phyloP scores from a whole-genome alignment of 495 filamentous ascomycete genomes.

The Penicillium chermesinum region DNA sequence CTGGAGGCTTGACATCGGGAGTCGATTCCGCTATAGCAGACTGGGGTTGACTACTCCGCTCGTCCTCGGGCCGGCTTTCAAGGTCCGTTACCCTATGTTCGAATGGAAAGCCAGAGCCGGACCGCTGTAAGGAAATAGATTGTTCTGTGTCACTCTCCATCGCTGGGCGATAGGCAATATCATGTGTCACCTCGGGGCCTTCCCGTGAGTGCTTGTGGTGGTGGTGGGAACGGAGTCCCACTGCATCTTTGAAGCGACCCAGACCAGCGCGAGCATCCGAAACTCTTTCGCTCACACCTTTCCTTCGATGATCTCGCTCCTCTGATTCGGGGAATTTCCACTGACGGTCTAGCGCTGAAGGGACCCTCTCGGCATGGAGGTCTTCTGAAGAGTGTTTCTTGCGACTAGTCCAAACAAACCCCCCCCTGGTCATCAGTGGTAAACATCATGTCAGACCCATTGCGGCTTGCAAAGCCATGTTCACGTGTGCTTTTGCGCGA shows the following conservation, averaged over 20 bases:
- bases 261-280: slow-evolving; percentile 81
- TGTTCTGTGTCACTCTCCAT: slow-evolving; percentile 35
- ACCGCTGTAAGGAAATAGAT: slow-evolving; percentile 8
- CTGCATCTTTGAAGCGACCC: slow-evolving; percentile 77
- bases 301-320: slow-evolving; percentile 64
- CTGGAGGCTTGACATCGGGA: slow-evolving; percentile 26
- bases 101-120: slow-evolving; percentile 11
- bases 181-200: slow-evolving; percentile 24
- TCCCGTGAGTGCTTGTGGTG: slow-evolving; percentile 42
- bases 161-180: slow-evolving; percentile 24
- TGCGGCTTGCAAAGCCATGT: slow-evolving; percentile 46
- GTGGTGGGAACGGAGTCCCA: slow-evolving; percentile 53
- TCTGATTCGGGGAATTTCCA: slow-evolving; percentile 37
- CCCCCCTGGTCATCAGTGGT: slow-evolving; percentile 62
- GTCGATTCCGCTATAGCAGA: slow-evolving; percentile 6
- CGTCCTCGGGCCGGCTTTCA: slow-evolving; percentile 13
- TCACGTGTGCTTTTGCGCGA: slow-evolving; percentile 56
- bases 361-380: slow-evolving; percentile 25
- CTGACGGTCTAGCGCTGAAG: slow-evolving; percentile 24
- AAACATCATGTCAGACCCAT: slow-evolving; percentile 56
- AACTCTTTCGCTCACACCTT: slow-evolving; percentile 71
- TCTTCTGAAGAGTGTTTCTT: slow-evolving; percentile 45
- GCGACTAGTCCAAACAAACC: slow-evolving; percentile 57
- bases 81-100: slow-evolving; percentile 20
- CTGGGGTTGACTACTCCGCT: slow-evolving; percentile 5